Conservation (phyloP, 2,329 filamentous ascomycete species). For the Botrytis hyacinthi region DNA sequence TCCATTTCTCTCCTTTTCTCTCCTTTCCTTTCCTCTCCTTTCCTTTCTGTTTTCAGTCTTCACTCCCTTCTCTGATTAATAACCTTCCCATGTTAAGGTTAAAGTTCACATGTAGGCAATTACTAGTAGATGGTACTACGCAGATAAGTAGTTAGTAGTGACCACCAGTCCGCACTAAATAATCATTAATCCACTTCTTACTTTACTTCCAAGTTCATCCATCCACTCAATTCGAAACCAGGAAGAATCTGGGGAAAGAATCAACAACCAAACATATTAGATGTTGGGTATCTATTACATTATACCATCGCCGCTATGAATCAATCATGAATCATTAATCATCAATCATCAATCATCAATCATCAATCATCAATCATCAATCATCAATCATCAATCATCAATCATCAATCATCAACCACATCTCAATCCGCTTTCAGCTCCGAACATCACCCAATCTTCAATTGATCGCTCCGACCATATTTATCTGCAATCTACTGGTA, state of each 20-base stretch:
- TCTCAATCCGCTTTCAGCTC: background rate
- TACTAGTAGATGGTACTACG: too few relatives aligned
- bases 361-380: background rate
- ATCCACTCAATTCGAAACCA: too few relatives aligned
- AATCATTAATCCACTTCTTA: background rate
- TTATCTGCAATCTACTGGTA: background rate
- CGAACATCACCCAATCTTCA: background rate
- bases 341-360: background rate
- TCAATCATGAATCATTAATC: background rate
- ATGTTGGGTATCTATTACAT: background rate
- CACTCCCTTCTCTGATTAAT: background rate
- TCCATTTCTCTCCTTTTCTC: too few relatives aligned
- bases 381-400: background rate
- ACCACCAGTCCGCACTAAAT: background rate
- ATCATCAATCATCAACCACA: too few relatives aligned
- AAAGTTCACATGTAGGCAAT: background rate
- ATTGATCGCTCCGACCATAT: background rate
- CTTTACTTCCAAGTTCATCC: too few relatives aligned
- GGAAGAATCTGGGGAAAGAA: background rate
- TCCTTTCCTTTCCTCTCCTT: too few relatives aligned
- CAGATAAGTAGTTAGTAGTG: too few relatives aligned
- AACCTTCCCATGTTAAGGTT: background rate
- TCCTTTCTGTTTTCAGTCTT: background rate
- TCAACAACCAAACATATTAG: background rate
- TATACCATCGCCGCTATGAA: background rate